Percentiles rank a stretch among this genome's conserved stretches.
phyloP scores from a whole-genome alignment of 2,329 filamentous ascomycete genomes.

The Curvularia hawaiiensis region DNA sequence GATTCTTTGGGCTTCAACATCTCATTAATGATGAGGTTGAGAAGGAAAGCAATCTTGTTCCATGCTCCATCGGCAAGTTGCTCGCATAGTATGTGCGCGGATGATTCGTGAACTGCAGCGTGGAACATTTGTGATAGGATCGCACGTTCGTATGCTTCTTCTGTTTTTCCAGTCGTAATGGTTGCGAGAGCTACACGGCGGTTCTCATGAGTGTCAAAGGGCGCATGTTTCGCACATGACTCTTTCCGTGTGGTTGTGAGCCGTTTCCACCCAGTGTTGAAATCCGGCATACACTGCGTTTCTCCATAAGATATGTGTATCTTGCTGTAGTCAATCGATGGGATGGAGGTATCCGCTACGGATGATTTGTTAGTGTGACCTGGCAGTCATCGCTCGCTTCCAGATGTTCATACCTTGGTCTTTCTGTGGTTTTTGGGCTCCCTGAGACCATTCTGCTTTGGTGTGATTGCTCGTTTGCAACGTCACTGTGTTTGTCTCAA shows the following conservation, averaged over 20 bases:
- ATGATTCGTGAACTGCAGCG: slow-evolving; percentile 49
- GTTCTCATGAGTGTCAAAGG: slow-evolving; percentile 14
- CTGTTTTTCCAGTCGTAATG: slow-evolving; percentile 42
- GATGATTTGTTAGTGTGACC: not conserved
- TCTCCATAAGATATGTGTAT: slow-evolving; percentile 24
- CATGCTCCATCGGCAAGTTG: slow-evolving; percentile 51
- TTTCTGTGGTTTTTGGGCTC: slow-evolving; percentile 6
- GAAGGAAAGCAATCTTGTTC: slow-evolving; percentile 54
- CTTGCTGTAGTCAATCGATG: slow-evolving; percentile 6
- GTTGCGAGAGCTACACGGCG: slow-evolving; percentile 41
- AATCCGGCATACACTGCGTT: slow-evolving; percentile 23
- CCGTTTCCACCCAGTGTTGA: slow-evolving; percentile 15
- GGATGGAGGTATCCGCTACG: not conserved
- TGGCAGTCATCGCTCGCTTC: not conserved
- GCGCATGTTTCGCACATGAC: slow-evolving; percentile 23
- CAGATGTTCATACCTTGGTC: not conserved
- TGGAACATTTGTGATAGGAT: slow-evolving; percentile 51
- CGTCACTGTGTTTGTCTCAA: not conserved
- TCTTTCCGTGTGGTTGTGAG: slow-evolving; percentile 11
- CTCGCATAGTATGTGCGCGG: slow-evolving; percentile 50
- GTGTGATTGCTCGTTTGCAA: slow-evolving; percentile 2
- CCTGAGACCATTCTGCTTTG: slow-evolving; percentile 11
- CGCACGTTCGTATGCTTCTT: slow-evolving; percentile 48
- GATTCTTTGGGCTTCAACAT: slow-evolving; percentile 47
- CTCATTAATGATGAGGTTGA: slow-evolving; percentile 44